Base-by-base conservation (phyloP, 176 grass and related monocot genomes). In the Olyra latifolia region DNA sequence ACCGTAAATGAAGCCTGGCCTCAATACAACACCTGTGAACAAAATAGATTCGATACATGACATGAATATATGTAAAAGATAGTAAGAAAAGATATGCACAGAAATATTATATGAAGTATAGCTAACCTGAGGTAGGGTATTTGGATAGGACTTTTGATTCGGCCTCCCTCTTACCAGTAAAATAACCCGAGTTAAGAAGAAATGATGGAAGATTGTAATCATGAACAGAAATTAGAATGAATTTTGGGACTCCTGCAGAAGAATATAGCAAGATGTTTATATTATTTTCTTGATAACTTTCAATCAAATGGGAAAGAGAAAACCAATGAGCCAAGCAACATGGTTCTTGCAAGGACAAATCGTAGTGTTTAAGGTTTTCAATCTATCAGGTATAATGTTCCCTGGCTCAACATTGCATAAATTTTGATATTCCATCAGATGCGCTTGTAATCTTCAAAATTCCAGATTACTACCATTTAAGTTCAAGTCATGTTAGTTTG, bases 81-180 rank as follows among this genome's bases (percentile, higher is more conserved):
- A 23, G 60, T 44, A 41, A 19, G n/a, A 72, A 40, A 42, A n/a
- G 13, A 44, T 2, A 17, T 10, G 22, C 10, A 13, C 0, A 42
- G 55, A 67, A 19, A 76, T 79, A 47, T 10, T 24, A 9, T 74
- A 8, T 10, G 3, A 80, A 47, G 14, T 77, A 40, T 58, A 71
- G 30, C 75, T 49, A 91, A 99, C 96, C 92, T 90, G 96, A 93
- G 71, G 39, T 63, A 69, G 96, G 83, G 84, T 89, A 99, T 86
- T 99, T 99, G 55, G 96, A 95, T 58, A 99, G 96, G 47, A 95
- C 82, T 80, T 99, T 90, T 35, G 96, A 95, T 88, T 99, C 96
- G 12, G 96, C 96, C 69, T 93, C 76, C 91, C 96, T 86, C 81
- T 99, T 94, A 3, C 96, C 96, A 52, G 82, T 88, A 88, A 99